A percentile compares a stretch with the other conserved stretches of the same genome.
Evolutionary conservation across 2,329 filamentous ascomycete genomes (phyloP).

Genomic region (Colletotrichum endophyticum): DNA sequence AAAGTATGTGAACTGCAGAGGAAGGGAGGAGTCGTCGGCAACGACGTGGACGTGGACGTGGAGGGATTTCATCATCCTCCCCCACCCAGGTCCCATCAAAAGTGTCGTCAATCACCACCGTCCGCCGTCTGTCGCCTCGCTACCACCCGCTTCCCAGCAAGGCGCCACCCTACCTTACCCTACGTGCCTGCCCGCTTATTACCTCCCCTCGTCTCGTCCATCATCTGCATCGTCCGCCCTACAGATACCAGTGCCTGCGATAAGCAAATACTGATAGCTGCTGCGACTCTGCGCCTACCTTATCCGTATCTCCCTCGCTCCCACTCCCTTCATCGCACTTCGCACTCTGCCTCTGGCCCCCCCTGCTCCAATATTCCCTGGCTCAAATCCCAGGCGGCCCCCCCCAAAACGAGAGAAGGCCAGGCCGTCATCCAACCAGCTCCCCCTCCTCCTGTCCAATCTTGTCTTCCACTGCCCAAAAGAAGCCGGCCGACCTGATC

Average conservation of each 20-base stretch:
- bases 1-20: not conserved
- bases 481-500: not conserved
- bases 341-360: not conserved
- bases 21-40: not conserved
- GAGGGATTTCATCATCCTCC: not conserved
- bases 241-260: not conserved
- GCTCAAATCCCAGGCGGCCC: not conserved
- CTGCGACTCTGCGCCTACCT: not conserved
- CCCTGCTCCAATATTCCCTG: not conserved
- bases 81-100: slow-evolving; percentile 1
- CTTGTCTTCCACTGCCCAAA: not conserved
- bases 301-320: not conserved
- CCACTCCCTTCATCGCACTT: not conserved
- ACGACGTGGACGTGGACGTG: not conserved
- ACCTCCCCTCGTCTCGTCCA: not conserved
- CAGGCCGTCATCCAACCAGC: not conserved
- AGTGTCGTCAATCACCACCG: slow-evolving; percentile 4
- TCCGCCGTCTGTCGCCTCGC: not conserved
- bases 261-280: not conserved
- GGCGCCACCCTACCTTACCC: not conserved
- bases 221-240: not conserved
- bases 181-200: not conserved
- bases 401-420: not conserved
- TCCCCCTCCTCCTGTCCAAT: slow-evolving; percentile 1
- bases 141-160: not conserved